A percentile compares a stretch with the other conserved stretches of the same genome.
Conservation (phyloP, 164 flowering plant genomes). For the Saururus chinensis region DNA sequence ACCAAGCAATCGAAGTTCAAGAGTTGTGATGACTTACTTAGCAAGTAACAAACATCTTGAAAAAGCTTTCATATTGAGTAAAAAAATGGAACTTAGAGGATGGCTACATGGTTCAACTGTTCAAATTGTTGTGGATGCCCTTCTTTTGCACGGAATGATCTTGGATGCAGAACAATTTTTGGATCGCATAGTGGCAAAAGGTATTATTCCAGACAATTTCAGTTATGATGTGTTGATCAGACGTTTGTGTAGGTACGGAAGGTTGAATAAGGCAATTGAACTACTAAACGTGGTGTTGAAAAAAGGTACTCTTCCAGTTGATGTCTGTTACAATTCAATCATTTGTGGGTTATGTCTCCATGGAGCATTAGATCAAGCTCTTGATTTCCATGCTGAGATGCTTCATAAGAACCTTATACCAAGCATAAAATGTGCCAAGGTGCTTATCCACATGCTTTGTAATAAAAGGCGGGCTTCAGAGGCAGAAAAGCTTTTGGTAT, state of each 20-base stretch:
- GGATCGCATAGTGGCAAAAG: slow-evolving; percentile 29
- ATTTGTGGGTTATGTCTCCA: slow-evolving; percentile 34
- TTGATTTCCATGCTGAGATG: slow-evolving; percentile 75
- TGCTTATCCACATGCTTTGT: slow-evolving; percentile 36
- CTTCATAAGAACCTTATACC: slow-evolving; percentile 43
- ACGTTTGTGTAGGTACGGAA: slow-evolving; percentile 32
- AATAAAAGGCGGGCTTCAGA: slow-evolving; percentile 31
- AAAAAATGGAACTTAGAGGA: slow-evolving; percentile 51
- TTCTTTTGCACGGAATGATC: slow-evolving; percentile 35
- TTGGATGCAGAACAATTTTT: slow-evolving; percentile 54
- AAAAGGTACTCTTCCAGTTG: slow-evolving; percentile 41
- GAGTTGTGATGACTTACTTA: slow-evolving; percentile 27
- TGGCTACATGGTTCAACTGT: slow-evolving; percentile 46
- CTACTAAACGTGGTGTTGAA: slow-evolving; percentile 61
- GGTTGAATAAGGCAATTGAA: slow-evolving; percentile 41
- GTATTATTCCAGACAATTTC: slow-evolving; percentile 28
- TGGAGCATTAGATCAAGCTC: slow-evolving; percentile 38
- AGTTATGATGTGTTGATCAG: slow-evolving; percentile 48
- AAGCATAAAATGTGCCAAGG: slow-evolving; percentile 35
- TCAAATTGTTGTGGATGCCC: slow-evolving; percentile 43
- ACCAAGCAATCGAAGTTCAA: slow-evolving; percentile 60
- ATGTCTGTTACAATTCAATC: slow-evolving; percentile 46
- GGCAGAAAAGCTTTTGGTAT: slow-evolving; percentile 40
- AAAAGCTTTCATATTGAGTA: slow-evolving; percentile 43
- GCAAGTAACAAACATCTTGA: slow-evolving; percentile 30